Evolutionary conservation across 495 filamentous ascomycete species (phyloP).

Genomic region (Penicillium ochrochloron): DNA sequence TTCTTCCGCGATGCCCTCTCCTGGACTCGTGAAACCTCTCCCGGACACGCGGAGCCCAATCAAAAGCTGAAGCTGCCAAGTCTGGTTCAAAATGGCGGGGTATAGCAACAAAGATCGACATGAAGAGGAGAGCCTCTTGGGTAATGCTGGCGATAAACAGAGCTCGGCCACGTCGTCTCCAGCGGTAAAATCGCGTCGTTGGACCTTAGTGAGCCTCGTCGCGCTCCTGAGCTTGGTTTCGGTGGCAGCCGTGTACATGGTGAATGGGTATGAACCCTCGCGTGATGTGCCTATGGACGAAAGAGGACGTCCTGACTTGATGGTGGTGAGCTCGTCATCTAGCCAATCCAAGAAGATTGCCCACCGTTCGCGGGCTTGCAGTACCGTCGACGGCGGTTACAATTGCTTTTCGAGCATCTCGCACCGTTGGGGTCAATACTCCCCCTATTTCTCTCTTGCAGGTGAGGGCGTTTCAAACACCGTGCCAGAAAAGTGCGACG

Average conservation of each 20-base stretch:
- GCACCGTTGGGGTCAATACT: slow-evolving; percentile 85
- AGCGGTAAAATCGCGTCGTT: background rate
- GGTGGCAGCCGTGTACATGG: slow-evolving; percentile 9
- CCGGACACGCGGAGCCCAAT: background rate
- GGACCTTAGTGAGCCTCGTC: slow-evolving; percentile 8
- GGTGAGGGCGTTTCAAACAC: slow-evolving; percentile 55
- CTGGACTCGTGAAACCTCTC: slow-evolving; percentile 1
- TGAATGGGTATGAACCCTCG: slow-evolving; percentile 21
- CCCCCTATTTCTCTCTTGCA: slow-evolving; percentile 72
- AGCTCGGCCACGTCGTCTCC: background rate
- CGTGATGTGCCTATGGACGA: background rate
- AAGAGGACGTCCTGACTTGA: slow-evolving; percentile 16
- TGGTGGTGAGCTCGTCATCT: slow-evolving; percentile 6
- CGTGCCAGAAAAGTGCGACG: slow-evolving; percentile 64
- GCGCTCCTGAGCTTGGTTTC: slow-evolving; percentile 4
- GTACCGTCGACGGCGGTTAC: slow-evolving; percentile 64
- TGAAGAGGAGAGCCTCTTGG: slow-evolving; percentile 20
- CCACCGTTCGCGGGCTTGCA: slow-evolving; percentile 46
- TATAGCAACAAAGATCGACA: background rate
- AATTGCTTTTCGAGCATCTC: slow-evolving; percentile 63
- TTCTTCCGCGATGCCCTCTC: background rate
- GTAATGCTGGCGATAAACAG: background rate
- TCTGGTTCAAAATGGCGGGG: slow-evolving; percentile 4
- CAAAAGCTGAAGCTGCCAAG: slow-evolving; percentile 5
- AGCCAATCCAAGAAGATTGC: slow-evolving; percentile 8